Base-by-base conservation (phyloP, 441 rosid genomes). In the Jatropha multifida region DNA sequence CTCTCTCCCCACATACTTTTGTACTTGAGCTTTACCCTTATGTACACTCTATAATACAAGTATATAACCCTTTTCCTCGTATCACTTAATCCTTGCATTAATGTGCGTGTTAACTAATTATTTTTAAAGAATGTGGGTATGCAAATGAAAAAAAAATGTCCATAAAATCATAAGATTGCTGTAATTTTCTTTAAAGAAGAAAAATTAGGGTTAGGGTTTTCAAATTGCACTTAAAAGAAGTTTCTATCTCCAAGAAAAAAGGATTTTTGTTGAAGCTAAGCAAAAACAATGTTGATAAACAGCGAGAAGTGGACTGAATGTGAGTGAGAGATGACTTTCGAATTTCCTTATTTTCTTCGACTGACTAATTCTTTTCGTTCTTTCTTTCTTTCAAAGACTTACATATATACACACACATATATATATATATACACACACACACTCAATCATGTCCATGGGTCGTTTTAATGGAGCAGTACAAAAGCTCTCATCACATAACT, bases 291-390 rank as follows among this genome's bases (percentile, higher is more conserved):
- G 32, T 32, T 32, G 32, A 32, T 32, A 32, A 32, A 32, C 32
- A 32, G 32, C 32, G 32, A 32, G 32, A 32, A 32, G 1, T 32
- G 32, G 32, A 32, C 32, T 32, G 32, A 64, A 52, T 80, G 32
- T 23, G 79, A 65, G 68, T 42, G 63, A 56, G 44, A 74, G 80
- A 72, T 77, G 77, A 59, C 77, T 70, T 48, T 60, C 23, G 69
- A 80, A 76, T 81, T 82, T 83, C 81, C 78, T 85, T 76, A 79
- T 67, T 79, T 77, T 83, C 84, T 78, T 60, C 81, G 73, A 76
- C 67, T 63, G 81, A 52, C 65, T 67, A 81, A 71, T 79, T 71
- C 72, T 65, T 75, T 72, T 76, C 79, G 52, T 68, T 64, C 26
- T 18, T 52, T 46, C 63, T 51, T 15, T 4, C 10, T 63, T 38